Evolutionary conservation across 2,329 filamentous ascomycete species (phyloP).

Genomic region (Reticulascus tulasneorum): DNA sequence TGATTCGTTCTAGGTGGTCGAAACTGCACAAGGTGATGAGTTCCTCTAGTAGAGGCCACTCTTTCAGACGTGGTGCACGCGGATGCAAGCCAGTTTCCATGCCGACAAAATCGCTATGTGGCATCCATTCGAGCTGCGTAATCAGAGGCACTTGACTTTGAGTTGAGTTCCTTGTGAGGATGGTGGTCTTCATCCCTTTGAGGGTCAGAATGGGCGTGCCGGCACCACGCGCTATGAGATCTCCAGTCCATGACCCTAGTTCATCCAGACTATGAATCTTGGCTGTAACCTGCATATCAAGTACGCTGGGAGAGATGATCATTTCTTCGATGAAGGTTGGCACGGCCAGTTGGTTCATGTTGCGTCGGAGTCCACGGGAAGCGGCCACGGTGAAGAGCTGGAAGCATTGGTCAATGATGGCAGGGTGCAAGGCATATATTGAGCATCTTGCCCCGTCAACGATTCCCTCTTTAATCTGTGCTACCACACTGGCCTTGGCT

Average conservation of each 20-base stretch:
- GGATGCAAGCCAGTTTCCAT: not conserved
- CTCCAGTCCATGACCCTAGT: no score
- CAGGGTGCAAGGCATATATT: not conserved
- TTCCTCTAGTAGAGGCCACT: not conserved
- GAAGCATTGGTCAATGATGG: slow-evolving; percentile 2
- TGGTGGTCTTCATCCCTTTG: no score
- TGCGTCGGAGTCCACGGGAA: not conserved
- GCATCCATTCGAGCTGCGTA: no score
- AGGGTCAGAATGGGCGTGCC: no score
- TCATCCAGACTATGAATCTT: no score
- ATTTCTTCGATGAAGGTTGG: slow-evolving; percentile 2
- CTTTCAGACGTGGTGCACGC: not conserved
- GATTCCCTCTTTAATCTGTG: no score
- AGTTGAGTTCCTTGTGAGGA: no score
- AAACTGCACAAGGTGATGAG: not conserved
- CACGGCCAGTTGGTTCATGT: not conserved
- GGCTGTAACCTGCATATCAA: not conserved
- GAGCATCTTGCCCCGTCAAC: not conserved
- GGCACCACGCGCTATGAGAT: no score
- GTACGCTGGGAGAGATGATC: not conserved
- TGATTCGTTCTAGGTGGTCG: not conserved
- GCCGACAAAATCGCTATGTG: no score
- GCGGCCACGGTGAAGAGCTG: slow-evolving; percentile 3
- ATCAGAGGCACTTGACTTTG: no score
- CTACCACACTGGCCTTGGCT: no score